Conservation (phyloP, 2,329 filamentous ascomycete species). For the Talaromyces pinophilus region DNA sequence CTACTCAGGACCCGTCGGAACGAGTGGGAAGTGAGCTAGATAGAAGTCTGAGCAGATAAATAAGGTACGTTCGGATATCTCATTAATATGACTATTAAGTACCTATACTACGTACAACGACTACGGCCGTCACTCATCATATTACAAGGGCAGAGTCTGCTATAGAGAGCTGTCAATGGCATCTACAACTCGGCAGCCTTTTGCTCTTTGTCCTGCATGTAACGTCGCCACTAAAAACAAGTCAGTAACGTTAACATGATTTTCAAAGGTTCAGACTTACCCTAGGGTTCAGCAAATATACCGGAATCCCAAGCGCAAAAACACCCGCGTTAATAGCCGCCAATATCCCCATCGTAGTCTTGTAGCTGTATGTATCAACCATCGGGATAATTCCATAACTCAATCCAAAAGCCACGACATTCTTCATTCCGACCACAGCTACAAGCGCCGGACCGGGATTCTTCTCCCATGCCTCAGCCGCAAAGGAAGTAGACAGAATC, state of each 20-base stretch:
- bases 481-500: slow-evolving; percentile 37
- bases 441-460: slow-evolving; percentile 35
- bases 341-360: slow-evolving; percentile 30
- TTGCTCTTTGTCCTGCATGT: not conserved
- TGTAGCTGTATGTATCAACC: slow-evolving; percentile 31
- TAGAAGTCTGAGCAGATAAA: too few species aligned
- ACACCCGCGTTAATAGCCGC: slow-evolving; percentile 27
- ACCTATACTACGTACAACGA: not conserved
- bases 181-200: not conserved
- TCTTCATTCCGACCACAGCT: slow-evolving; percentile 35
- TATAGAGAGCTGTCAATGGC: not conserved
- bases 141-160: not conserved
- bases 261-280: slow-evolving; percentile 18
- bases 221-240: not conserved
- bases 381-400: slow-evolving; percentile 34
- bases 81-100: not conserved
- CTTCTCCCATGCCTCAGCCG: slow-evolving; percentile 38
- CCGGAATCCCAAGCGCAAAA: slow-evolving; percentile 30
- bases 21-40: not conserved
- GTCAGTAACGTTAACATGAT: not conserved
- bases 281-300: slow-evolving; percentile 31
- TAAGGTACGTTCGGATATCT: not conserved
- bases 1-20: not conserved
- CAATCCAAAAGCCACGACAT: slow-evolving; percentile 32
- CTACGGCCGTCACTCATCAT: not conserved